phyloP scores from a whole-genome alignment of 345 rosid genomes.

The Rubroshorea leprosula region DNA sequence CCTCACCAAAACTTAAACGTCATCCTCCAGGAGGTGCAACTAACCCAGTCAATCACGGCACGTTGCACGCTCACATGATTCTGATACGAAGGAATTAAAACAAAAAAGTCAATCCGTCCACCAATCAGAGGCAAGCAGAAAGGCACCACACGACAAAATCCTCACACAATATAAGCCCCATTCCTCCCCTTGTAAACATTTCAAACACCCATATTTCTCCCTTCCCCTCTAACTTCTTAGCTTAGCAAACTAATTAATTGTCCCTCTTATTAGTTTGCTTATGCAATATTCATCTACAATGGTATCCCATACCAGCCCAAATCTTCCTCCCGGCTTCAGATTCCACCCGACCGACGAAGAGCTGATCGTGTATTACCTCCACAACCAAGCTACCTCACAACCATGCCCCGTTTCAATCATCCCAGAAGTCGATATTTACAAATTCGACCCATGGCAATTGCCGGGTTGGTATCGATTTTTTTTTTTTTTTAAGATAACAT shows the following conservation, averaged over 20 bases:
- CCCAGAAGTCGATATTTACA: conserved; percentile 89
- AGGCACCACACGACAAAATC: conserved; percentile 38
- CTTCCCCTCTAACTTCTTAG: no score
- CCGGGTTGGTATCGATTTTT: no score
- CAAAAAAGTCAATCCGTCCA: conserved; percentile 24
- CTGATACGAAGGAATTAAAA: no score
- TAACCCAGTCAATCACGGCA: no score
- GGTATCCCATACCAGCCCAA: conserved; percentile 12
- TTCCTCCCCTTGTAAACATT: conserved; percentile 57
- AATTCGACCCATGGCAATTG: conserved; percentile 91
- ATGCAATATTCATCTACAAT: no score
- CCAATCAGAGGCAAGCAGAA: conserved; percentile 49
- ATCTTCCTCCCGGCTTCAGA: conserved; percentile 83
- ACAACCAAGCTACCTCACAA: conserved; percentile 71
- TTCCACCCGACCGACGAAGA: conserved; percentile 96
- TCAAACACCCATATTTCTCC: conserved; percentile 36
- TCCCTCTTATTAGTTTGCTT: no score
- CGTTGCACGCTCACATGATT: no score
- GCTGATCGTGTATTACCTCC: conserved; percentile 64
- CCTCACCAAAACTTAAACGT: no score
- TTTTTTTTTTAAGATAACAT: no score
- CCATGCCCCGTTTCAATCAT: conserved; percentile 82
- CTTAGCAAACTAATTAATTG: no score
- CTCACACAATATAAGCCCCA: conserved; percentile 41
- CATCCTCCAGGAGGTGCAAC: no score